A percentile compares a stretch with the other conserved stretches of the same genome.
Conservation (phyloP, 805 yeast genomes). For the Cyberlindnera lachancei region DNA sequence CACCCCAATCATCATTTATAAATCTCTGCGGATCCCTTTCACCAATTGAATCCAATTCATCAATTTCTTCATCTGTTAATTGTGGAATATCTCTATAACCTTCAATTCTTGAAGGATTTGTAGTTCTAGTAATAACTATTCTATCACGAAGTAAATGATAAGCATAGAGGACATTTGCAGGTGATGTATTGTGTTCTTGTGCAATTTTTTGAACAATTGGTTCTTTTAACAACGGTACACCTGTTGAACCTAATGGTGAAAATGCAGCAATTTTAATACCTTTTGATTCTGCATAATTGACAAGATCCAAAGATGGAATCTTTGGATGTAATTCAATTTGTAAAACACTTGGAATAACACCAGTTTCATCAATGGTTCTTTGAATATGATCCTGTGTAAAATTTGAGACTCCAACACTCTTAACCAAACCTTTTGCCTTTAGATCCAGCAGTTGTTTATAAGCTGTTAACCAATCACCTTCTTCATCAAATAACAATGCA, state of each 20-base stretch:
- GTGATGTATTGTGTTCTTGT: constrained; percentile 41
- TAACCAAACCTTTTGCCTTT: constrained; percentile 39
- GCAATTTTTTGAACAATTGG: constrained; percentile 48
- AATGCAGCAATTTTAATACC: constrained; percentile 49
- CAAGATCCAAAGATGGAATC: constrained; percentile 54
- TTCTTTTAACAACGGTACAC: constrained; percentile 54
- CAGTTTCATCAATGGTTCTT: constrained; percentile 34
- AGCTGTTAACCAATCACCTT: constrained; percentile 39
- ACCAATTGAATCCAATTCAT: constrained; percentile 28
- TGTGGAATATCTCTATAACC: constrained; percentile 29
- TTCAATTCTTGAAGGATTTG: constrained; percentile 54
- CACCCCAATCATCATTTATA: constrained; percentile 22
- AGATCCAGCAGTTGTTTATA: constrained; percentile 53
- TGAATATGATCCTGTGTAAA: constrained; percentile 34
- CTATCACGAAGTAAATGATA: constrained; percentile 60
- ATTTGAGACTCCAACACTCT: constrained; percentile 55
- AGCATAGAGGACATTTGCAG: constrained; percentile 53
- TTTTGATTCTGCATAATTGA: constrained; percentile 43
- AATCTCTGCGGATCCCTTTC: constrained; percentile 24
- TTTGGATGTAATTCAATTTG: constrained; percentile 72
- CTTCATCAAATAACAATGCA: constrained; percentile 24
- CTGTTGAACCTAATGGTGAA: constrained; percentile 57
- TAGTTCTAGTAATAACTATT: constrained; percentile 61
- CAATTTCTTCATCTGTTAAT: constrained; percentile 35
- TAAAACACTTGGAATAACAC: constrained; percentile 44